Evolutionary conservation across 2,329 filamentous ascomycete species (phyloP).

Genomic region (Pseudocercospora eumusae): DNA sequence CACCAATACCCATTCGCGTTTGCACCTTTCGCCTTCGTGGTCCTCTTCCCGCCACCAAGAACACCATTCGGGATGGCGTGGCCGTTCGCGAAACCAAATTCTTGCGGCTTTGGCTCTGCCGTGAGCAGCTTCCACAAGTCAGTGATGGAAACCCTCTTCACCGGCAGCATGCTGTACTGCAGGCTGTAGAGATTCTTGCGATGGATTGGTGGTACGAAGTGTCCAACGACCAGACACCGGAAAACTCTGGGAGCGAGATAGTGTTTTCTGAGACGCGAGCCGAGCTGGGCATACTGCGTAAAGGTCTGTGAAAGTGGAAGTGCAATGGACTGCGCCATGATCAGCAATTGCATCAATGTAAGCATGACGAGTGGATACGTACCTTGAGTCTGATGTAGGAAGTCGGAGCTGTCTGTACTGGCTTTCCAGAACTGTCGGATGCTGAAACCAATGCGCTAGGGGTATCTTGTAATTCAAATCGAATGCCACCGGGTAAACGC

Average conservation of each 20-base stretch:
- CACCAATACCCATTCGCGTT: conserved; percentile 34
- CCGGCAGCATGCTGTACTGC: conserved; percentile 97
- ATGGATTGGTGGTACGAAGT: conserved; percentile 85
- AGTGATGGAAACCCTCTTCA: conserved; percentile 72
- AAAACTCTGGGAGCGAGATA: conserved; percentile 89
- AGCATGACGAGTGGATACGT: conserved; percentile 27
- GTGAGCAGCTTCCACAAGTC: conserved; percentile 70
- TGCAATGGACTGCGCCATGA: conserved; percentile 71
- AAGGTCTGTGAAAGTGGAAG: conserved; percentile 93
- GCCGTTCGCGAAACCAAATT: conserved; percentile 29
- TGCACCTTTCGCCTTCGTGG: conserved; percentile 21
- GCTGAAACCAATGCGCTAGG: conserved; percentile 41
- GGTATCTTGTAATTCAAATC: conserved; percentile 83
- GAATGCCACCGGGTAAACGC: conserved; percentile 84
- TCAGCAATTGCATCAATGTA: neutral
- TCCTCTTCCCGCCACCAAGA: conserved; percentile 20
- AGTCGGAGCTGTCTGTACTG: conserved; percentile 55
- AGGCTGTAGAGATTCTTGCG: conserved; percentile 92
- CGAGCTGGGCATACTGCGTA: conserved; percentile 94
- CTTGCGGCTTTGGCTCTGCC: conserved; percentile 21
- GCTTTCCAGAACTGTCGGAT: conserved; percentile 14
- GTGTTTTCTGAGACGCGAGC: conserved; percentile 87
- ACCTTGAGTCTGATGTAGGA: conserved; percentile 88
- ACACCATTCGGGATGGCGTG: conserved; percentile 20
- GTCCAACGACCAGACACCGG: conserved; percentile 82